Evolutionary conservation across 2,329 filamentous ascomycete species (phyloP).

Genomic region (Aspergillus caelatus): DNA sequence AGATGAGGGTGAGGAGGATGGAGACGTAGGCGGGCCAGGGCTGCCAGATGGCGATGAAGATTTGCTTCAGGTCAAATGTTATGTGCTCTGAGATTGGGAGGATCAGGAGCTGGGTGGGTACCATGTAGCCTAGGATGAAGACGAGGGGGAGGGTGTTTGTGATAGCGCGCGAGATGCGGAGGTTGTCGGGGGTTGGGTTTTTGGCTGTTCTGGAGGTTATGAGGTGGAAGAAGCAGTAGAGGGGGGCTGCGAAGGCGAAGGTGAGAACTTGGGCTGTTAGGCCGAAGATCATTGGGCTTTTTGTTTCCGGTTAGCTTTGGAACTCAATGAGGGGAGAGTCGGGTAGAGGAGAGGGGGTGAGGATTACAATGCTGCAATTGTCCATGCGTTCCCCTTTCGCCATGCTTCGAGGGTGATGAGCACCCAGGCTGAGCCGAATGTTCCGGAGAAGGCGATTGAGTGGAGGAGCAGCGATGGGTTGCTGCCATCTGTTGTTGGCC

Average conservation of each 20-base stretch:
- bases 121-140: conserved; percentile 47
- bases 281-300: conserved; percentile 42
- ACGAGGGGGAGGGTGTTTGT: conserved; percentile 43
- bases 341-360: background rate
- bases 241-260: conserved; percentile 49
- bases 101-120: conserved; percentile 49
- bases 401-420: conserved; percentile 50
- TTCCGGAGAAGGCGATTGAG: conserved; percentile 43
- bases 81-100: conserved; percentile 46
- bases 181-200: conserved; percentile 37
- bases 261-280: conserved; percentile 46
- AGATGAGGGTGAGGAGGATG: conserved; percentile 39
- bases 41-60: conserved; percentile 55
- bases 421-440: conserved; percentile 46
- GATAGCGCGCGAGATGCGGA: conserved; percentile 35
- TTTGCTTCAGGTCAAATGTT: conserved; percentile 49
- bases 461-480: conserved; percentile 39
- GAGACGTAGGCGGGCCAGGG: conserved; percentile 53
- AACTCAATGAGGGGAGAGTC: background rate
- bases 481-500: conserved; percentile 42
- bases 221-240: conserved; percentile 49
- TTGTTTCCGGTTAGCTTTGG: conserved; percentile 11
- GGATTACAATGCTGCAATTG: conserved; percentile 32
- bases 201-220: conserved; percentile 44
- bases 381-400: conserved; percentile 47